phyloP scores from a whole-genome alignment of 768 basidiomycete genomes.

The Trametes punicea region DNA sequence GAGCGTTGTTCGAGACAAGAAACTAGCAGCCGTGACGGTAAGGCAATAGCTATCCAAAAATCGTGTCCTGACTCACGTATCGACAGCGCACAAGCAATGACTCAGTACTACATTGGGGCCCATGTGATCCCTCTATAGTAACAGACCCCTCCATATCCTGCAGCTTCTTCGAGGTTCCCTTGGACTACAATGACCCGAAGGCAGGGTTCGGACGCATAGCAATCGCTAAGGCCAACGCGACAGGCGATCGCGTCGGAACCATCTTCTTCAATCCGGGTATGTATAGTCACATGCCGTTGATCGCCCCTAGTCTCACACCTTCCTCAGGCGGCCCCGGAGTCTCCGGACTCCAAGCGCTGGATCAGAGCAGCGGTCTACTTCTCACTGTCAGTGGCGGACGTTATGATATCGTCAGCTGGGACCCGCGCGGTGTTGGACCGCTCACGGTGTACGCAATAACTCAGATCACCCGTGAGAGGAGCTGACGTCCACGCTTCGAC shows the following conservation, averaged over 20 bases:
- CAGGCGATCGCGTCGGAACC: not conserved
- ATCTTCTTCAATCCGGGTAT: not conserved
- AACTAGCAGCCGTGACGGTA: no score
- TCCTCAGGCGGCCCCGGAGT: conserved; percentile 9
- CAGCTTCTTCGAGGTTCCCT: conserved; percentile 4
- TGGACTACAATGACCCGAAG: conserved; percentile 4
- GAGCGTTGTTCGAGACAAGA: no score
- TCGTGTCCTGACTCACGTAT: not conserved
- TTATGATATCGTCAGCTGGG: conserved; percentile 16
- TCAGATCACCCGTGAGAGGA: not conserved
- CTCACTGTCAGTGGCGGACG: conserved; percentile 2
- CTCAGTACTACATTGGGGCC: not conserved
- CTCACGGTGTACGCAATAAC: not conserved
- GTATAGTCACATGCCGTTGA: not conserved
- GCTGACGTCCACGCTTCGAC: not conserved
- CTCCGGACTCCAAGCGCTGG: not conserved
- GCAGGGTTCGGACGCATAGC: not conserved
- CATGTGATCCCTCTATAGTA: not conserved
- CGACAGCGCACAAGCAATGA: not conserved
- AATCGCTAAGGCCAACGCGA: not conserved
- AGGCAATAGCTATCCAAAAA: no score
- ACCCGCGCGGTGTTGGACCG: conserved; percentile 11
- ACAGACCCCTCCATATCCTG: not conserved
- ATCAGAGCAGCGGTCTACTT: not conserved
- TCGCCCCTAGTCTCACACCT: no score